Percentiles rank a stretch among this genome's conserved stretches.
phyloP scores from a whole-genome alignment of 352 stramenopile species.

The Pythium dissotocum region DNA sequence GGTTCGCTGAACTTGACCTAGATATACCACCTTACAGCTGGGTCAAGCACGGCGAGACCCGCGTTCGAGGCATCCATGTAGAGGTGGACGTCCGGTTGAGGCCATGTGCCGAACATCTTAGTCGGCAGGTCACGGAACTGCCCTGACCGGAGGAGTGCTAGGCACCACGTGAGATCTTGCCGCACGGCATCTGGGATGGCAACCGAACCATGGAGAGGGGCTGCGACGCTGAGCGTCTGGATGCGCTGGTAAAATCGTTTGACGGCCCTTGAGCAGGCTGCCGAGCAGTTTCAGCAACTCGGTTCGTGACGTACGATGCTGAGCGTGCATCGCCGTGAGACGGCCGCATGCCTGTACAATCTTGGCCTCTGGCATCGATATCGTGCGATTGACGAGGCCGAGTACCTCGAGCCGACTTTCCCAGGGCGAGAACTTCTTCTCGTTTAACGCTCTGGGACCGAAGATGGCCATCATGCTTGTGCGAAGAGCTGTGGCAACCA shows the following conservation, averaged over 20 bases:
- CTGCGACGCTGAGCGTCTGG: neutral
- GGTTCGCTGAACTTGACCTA: neutral
- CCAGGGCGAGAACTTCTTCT: too few relatives aligned
- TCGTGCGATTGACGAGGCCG: too few relatives aligned
- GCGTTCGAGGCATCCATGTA: constrained; percentile 11
- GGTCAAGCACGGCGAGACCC: constrained; percentile 3
- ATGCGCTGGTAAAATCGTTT: constrained; percentile 9
- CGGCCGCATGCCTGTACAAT: too few relatives aligned
- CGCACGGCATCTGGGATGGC: neutral
- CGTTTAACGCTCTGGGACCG: too few relatives aligned
- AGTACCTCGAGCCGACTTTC: too few relatives aligned
- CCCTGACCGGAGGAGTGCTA: neutral
- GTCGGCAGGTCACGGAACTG: constrained; percentile 4
- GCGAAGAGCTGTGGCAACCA: too few relatives aligned
- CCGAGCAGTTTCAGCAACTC: too few relatives aligned
- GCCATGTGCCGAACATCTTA: neutral
- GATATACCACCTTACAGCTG: neutral
- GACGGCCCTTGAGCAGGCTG: too few relatives aligned
- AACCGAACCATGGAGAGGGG: neutral
- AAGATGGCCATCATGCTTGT: too few relatives aligned
- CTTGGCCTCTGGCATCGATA: too few relatives aligned
- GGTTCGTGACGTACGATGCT: too few relatives aligned
- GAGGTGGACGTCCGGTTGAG: neutral
- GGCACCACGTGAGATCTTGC: neutral
- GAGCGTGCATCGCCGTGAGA: too few relatives aligned